A percentile compares a stretch with the other conserved stretches of the same genome.
Conservation (phyloP, 2,329 filamentous ascomycete species). For the Hymenoscyphus fructigenus region DNA sequence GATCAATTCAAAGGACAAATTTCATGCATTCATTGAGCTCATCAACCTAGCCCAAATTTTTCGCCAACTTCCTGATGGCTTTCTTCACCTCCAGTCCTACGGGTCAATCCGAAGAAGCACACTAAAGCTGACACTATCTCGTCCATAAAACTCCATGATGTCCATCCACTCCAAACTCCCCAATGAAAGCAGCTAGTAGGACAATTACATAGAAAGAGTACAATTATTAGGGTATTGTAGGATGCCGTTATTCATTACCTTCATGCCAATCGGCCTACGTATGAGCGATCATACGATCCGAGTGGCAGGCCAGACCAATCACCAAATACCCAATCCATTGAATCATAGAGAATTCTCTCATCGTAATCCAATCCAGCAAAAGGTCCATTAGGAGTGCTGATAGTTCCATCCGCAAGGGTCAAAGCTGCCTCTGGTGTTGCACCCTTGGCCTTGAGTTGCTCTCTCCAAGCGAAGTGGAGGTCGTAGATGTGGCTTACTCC, state of each 20-base stretch:
- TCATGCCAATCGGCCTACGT: neutral
- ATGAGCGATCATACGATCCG: neutral
- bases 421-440: neutral
- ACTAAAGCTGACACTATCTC: neutral
- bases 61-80: neutral
- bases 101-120: neutral
- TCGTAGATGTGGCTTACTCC: constrained; percentile 68
- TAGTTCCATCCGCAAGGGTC: neutral
- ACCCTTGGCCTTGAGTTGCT: constrained; percentile 29
- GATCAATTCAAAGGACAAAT: neutral
- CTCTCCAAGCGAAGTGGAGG: constrained; percentile 66
- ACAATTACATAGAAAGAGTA: constrained; percentile 3
- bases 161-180: neutral
- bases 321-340: constrained; percentile 24
- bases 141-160: neutral
- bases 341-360: constrained; percentile 22
- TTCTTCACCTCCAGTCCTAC: too few relatives aligned
- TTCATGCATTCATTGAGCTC: neutral
- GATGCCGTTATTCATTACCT: neutral
- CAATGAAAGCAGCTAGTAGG: neutral
- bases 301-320: constrained; percentile 11
- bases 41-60: neutral
- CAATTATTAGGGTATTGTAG: neutral
- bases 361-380: constrained; percentile 11
- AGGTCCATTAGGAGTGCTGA: constrained; percentile 1